Evolutionary conservation across 345 rosid species (phyloP), one percentile per base, ranked within the genome.

Genomic region (Pistacia atlantica): DNA sequence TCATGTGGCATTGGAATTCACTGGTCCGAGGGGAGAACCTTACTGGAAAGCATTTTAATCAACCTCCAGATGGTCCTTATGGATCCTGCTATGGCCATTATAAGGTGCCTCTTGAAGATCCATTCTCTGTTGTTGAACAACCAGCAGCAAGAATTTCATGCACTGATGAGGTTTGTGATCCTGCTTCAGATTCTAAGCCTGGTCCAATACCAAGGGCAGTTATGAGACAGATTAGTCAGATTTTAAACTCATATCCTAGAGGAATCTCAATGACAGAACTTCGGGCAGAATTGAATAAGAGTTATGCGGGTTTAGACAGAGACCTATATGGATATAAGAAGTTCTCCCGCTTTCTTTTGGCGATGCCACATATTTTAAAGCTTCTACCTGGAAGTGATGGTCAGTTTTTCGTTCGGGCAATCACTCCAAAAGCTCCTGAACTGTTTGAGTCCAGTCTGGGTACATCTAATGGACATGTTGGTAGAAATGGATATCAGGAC

Each of bases 21-120:
- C 82, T 93, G 80, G 78, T 88, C 13, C 88, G 65, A 78, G 91
- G 91, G 51, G 87, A 88, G 68, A 72, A 72, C 73, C 79, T 81
- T 5, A 25, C 60, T 2, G 97, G 92, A 70, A 91, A 78, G 82
- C 74, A 87, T 77, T 91, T 86, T 80, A 97, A 97, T 79, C 97
- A 87, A 56, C 97, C 97, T 61, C 99, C 98, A 0, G 99, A 97
- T 86, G 97, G 98, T 76, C 94, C 97, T 64, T 87, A 81, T 79
- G 84, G 88, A 75, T 94, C 98, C 73, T 97, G 97, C 97, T 97
- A 94, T 83, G 98, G 97, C 82, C 91, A 90, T 74, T 87, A 84
- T 79, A 87, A 73, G 81, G 86, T 74, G 49, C 87, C 90, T 77
- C 91, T 92, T 12, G 86, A 87, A 75, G 90, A 93, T 72, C 97